Conservation (phyloP, 2,329 filamentous ascomycete species). For the Exophiala lecanii-corni region DNA sequence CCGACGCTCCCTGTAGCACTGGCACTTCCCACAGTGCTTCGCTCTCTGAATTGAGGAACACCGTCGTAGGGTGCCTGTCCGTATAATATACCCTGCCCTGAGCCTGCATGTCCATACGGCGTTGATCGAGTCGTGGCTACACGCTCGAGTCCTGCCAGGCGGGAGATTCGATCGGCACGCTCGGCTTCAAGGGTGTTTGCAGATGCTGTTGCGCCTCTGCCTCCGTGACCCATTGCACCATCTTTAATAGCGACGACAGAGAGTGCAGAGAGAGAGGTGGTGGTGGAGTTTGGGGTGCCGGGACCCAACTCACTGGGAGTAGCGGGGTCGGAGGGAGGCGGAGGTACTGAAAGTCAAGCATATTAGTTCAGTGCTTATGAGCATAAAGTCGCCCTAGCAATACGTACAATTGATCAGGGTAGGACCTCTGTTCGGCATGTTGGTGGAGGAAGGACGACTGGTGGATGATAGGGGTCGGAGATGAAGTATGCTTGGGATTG, state of each 20-base stretch:
- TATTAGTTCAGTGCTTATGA: conserved; percentile 10
- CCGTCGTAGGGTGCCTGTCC: conserved; percentile 61
- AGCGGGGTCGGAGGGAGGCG: conserved; percentile 73
- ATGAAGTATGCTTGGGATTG: no score
- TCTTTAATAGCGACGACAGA: conserved; percentile 96
- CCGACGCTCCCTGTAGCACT: conserved; percentile 78
- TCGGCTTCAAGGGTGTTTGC: conserved; percentile 80
- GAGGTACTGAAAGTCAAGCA: conserved; percentile 64
- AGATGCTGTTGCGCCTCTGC: conserved; percentile 53
- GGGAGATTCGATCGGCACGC: conserved; percentile 90
- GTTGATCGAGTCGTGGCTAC: conserved; percentile 68
- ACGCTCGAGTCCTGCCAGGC: conserved; percentile 84
- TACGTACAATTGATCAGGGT: conserved; percentile 23
- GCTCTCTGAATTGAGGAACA: conserved; percentile 67
- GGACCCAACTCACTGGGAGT: conserved; percentile 82
- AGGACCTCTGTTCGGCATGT: conserved; percentile 22
- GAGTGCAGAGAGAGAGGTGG: conserved; percentile 83
- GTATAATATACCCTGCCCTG: conserved; percentile 22
- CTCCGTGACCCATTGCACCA: conserved; percentile 74
- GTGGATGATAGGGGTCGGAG: background rate
- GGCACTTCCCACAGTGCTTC: conserved; percentile 85
- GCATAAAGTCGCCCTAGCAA: background rate
- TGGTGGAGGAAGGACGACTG: conserved; percentile 3
- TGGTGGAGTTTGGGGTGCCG: conserved; percentile 91
- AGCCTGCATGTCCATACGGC: conserved; percentile 35